Base-by-base conservation (phyloP, 768 basidiomycete genomes). In the Naganishia friedmannii region DNA sequence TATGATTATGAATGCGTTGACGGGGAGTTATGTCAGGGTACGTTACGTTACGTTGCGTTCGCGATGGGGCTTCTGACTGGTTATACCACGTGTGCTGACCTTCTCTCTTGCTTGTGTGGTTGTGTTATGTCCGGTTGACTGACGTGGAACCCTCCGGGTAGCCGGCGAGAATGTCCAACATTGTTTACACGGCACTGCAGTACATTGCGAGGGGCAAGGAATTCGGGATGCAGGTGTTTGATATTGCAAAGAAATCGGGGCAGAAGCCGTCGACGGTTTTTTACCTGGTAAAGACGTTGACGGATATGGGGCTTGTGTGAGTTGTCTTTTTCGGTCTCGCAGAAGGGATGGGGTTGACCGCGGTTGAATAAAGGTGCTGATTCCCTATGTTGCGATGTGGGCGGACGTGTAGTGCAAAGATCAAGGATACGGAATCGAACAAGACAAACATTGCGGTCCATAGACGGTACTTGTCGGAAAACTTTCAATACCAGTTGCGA, bases 251-350 rank as follows among this genome's bases (percentile, higher is more conserved):
- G 17, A 67, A 56, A 19, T 31, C 48, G 39, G 51, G 57, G 23
- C 56, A 48, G 66, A 51, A 29, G 53, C 58, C 65, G 48, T 60
- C 55, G 55, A 67, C 34, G 15, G 66, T 58, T 29, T 71, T 71
- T 48, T 71, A 71, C 26, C 23, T 60, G 19, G 70, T 71, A 15
- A 71, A 67, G 58, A 45, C 58, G 51, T 48, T 71, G 66, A 56
- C 58, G 32, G 70, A 71, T 51, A 53, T 56, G 34, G 70, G 70
- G 5, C 42, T 71, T 19, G 66, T 68, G 70, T 71, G 19, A 68
- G 70, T 68, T 39, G 2, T 17, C 12, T 51, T 13, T 42, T 12
- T 42, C 53, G 26, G 2, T 37, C 34, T 12, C 34, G 34, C 34
- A 12, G 12, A 37, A 37, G 4, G 34, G 4, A 37, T 37, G 34